Evolutionary conservation across 2,329 filamentous ascomycete species (phyloP).

Genomic region (Fusarium pseudograminearum): DNA sequence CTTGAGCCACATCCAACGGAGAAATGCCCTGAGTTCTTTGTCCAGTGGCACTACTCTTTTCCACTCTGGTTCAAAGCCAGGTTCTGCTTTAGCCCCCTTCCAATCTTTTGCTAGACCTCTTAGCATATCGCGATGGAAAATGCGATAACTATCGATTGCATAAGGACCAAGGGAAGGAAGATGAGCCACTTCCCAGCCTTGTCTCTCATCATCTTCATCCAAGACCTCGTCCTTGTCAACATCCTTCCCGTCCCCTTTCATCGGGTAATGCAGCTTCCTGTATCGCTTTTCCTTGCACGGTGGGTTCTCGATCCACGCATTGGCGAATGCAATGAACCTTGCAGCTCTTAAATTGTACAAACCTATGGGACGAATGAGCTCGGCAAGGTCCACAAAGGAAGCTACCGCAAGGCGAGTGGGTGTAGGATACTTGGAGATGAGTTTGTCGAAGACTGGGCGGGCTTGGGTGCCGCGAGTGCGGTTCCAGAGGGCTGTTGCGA

Average conservation of each 20-base stretch:
- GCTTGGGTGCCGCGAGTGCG: slow-evolving; percentile 28
- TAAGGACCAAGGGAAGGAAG: slow-evolving; percentile 33
- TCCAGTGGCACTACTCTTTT: slow-evolving; percentile 32
- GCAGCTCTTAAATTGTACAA: slow-evolving; percentile 32
- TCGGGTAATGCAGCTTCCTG: slow-evolving; percentile 31
- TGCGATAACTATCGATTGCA: slow-evolving; percentile 34
- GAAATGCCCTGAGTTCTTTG: slow-evolving; percentile 29
- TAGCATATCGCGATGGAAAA: slow-evolving; percentile 30
- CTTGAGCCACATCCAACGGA: slow-evolving; percentile 38
- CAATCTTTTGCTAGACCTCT: slow-evolving; percentile 9
- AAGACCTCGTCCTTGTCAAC: slow-evolving; percentile 26
- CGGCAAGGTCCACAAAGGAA: slow-evolving; percentile 3
- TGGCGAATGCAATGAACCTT: slow-evolving; percentile 30
- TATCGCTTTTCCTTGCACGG: slow-evolving; percentile 14
- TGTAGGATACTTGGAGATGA: slow-evolving; percentile 1
- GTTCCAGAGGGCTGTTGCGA: slow-evolving; percentile 36
- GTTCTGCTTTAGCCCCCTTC: background rate
- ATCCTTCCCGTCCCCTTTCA: slow-evolving; percentile 1
- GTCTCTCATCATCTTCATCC: slow-evolving; percentile 13
- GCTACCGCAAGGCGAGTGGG: slow-evolving; percentile 11
- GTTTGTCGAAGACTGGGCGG: background rate
- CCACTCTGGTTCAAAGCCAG: slow-evolving; percentile 28
- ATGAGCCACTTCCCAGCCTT: slow-evolving; percentile 34
- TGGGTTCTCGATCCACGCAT: slow-evolving; percentile 17
- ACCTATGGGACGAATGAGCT: slow-evolving; percentile 27